Conservation (phyloP, 2,329 filamentous ascomycete species). For the Neobulgaria alba region DNA sequence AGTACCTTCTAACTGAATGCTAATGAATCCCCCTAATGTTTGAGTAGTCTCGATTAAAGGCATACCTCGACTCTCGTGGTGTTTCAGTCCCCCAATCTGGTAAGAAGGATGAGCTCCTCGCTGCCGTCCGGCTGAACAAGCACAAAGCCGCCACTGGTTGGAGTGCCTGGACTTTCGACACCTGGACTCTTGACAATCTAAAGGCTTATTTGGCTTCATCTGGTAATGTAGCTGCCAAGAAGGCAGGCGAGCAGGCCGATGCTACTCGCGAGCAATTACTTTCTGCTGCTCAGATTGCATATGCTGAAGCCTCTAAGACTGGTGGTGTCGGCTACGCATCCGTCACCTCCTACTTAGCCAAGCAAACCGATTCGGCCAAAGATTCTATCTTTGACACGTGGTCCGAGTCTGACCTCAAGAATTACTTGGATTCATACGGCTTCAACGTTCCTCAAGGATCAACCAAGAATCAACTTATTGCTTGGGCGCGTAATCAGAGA, state of each 20-base stretch:
- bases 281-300: slow-evolving; percentile 52
- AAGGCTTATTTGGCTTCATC: slow-evolving; percentile 46
- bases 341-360: slow-evolving; percentile 60
- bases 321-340: slow-evolving; percentile 54
- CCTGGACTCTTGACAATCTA: slow-evolving; percentile 63
- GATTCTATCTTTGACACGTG: slow-evolving; percentile 61
- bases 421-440: slow-evolving; percentile 73
- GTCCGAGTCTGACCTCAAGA: slow-evolving; percentile 61
- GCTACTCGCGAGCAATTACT: slow-evolving; percentile 67
- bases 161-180: slow-evolving; percentile 72
- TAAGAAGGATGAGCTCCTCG: slow-evolving; percentile 64
- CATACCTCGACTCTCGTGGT: slow-evolving; percentile 68
- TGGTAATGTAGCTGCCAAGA: slow-evolving; percentile 47
- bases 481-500: slow-evolving; percentile 61
- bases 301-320: slow-evolving; percentile 48
- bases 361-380: slow-evolving; percentile 58
- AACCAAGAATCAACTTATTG: slow-evolving; percentile 55
- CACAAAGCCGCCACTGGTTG: slow-evolving; percentile 62
- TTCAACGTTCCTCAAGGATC: slow-evolving; percentile 34
- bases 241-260: slow-evolving; percentile 52
- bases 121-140: slow-evolving; percentile 62
- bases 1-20: too few species aligned
- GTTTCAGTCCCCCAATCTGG: slow-evolving; percentile 64
- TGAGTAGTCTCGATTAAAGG: slow-evolving; percentile 55
- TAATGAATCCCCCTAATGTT: slow-evolving; percentile 8